Evolutionary conservation across 2,329 filamentous ascomycete species (phyloP).

Genomic region (Aspergillus novoparasiticus): DNA sequence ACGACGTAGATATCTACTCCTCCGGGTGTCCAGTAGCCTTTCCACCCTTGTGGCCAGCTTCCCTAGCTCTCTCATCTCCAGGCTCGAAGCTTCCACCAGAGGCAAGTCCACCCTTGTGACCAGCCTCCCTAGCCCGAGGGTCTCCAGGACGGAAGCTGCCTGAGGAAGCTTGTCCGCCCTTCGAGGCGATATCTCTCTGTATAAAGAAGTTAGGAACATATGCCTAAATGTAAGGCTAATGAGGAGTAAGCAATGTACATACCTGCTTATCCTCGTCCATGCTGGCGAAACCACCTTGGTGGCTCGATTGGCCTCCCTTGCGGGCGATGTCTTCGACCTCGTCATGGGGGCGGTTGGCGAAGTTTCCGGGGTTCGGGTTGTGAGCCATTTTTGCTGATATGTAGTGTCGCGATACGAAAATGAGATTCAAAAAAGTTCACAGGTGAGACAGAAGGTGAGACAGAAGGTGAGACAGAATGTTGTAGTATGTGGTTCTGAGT

Average conservation of each 20-base stretch:
- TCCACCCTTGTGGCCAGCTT: neutral
- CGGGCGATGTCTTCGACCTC: conserved; percentile 52
- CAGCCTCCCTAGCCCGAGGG: conserved; percentile 56
- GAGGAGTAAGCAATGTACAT: neutral
- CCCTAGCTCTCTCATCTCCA: neutral
- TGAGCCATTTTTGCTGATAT: conserved; percentile 5
- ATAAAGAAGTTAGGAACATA: neutral
- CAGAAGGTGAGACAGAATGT: no score
- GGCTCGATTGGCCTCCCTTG: conserved; percentile 42
- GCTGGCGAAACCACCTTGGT: conserved; percentile 27
- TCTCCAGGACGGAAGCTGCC: conserved; percentile 59
- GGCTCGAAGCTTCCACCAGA: neutral
- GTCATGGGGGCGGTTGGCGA: conserved; percentile 55
- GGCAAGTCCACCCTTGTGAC: conserved; percentile 52
- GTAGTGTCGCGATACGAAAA: no score
- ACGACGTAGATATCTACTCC: neutral
- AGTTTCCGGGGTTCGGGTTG: conserved; percentile 53
- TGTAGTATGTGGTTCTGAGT: no score
- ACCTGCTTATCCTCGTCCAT: conserved; percentile 33
- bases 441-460: no score
- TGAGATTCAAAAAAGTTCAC: no score
- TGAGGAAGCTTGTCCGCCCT: conserved; percentile 56
- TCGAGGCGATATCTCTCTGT: conserved; percentile 57
- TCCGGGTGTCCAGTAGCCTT: neutral
- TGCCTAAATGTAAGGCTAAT: no score